Conservation (phyloP, 352 stramenopile genomes). For the Blastocystis sp. region DNA sequence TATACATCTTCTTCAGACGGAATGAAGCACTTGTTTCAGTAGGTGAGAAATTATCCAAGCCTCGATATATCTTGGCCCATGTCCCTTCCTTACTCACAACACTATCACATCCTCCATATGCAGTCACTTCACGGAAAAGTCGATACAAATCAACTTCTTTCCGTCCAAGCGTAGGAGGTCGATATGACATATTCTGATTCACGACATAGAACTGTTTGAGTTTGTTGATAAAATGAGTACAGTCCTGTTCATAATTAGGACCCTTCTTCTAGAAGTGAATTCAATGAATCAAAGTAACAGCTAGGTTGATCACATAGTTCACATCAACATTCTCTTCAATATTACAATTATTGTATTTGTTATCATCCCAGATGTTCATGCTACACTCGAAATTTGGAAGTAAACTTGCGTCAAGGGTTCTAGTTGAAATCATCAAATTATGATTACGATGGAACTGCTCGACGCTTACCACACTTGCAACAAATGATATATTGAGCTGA, state of each 20-base stretch:
- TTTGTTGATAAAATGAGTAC: conserved; percentile 47
- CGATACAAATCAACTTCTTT: conserved; percentile 62
- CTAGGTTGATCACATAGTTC: conserved; percentile 53
- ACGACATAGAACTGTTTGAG: conserved; percentile 24
- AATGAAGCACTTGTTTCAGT: conserved; percentile 57
- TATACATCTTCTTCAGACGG: conserved; percentile 63
- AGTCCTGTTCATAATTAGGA: conserved; percentile 53
- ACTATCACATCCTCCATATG: conserved; percentile 56
- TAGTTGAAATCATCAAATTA: neutral
- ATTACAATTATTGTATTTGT: conserved; percentile 51
- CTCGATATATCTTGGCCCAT: conserved; percentile 60
- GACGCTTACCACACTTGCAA: conserved; percentile 56
- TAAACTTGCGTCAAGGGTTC: conserved; percentile 39
- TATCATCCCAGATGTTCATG: conserved; percentile 62
- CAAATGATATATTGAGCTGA: conserved; percentile 48
- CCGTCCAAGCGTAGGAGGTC: conserved; percentile 35
- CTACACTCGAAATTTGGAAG: conserved; percentile 48
- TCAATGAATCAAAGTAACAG: neutral
- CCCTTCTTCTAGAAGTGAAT: conserved; percentile 17
- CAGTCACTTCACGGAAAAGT: conserved; percentile 57
- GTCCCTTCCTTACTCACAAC: conserved; percentile 59
- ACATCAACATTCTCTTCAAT: conserved; percentile 51
- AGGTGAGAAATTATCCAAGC: conserved; percentile 55
- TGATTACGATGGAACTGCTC: conserved; percentile 1
- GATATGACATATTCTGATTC: conserved; percentile 59